These are phyloP conservation scores for Trichoderma guizhouense DNA, from an alignment of 2,329 filamentous ascomycete genomes.

Conservation along the genomic window DNA sequence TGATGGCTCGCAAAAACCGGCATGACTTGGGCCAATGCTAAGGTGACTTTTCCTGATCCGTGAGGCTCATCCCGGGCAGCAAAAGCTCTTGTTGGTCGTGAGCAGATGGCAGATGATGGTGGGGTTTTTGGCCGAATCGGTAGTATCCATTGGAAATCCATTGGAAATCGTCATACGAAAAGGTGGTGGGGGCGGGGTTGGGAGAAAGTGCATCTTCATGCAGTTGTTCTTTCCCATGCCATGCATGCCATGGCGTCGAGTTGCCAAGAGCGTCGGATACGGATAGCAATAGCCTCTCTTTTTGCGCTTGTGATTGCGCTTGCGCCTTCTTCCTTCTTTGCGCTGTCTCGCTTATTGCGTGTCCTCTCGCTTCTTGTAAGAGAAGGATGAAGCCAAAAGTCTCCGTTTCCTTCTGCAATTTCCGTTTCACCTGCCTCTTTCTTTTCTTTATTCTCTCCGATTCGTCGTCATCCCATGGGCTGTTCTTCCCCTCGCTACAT, in stretches of 20 bases:
- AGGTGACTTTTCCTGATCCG: slow-evolving; percentile 9
- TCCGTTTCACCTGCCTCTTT: not conserved
- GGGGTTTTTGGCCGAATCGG: slow-evolving; percentile 17
- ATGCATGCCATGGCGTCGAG: not conserved
- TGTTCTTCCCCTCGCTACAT: not conserved
- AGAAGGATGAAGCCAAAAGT: not conserved
- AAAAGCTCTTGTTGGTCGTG: slow-evolving; percentile 10
- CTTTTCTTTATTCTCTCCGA: not conserved
- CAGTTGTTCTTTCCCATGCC: not conserved
- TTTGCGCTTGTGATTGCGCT: not conserved
- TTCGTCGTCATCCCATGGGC: not conserved
- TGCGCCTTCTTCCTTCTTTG: not conserved
- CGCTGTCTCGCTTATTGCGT: not conserved
- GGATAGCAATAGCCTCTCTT: not conserved
- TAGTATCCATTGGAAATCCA: slow-evolving; percentile 17
- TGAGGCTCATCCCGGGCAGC: not conserved
- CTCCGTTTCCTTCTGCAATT: not conserved
- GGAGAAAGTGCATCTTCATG: slow-evolving; percentile 11
- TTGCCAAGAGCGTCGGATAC: not conserved
- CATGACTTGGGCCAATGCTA: not conserved
- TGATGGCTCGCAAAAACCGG: slow-evolving; percentile 12
- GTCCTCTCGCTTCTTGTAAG: not conserved
- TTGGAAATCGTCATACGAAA: slow-evolving; percentile 12
- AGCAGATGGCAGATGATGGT: slow-evolving; percentile 18
- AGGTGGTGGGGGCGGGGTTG: slow-evolving; percentile 17